Conservation (phyloP, 805 yeast genomes). For the Candida arabinofermentans region DNA sequence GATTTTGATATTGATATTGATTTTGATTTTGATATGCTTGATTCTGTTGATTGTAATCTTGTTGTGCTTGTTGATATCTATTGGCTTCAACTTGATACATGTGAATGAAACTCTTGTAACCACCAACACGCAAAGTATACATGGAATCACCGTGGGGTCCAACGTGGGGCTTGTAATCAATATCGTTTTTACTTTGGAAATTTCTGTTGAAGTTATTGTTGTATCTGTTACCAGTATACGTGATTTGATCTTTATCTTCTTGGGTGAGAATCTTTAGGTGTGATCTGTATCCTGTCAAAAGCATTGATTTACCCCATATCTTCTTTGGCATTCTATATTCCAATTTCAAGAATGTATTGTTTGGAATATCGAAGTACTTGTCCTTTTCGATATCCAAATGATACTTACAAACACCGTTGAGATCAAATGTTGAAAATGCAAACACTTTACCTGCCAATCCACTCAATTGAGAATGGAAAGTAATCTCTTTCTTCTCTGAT, state of each 20-base stretch:
- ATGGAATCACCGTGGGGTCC: conserved; percentile 47
- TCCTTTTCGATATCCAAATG: conserved; percentile 37
- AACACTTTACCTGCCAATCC: conserved; percentile 58
- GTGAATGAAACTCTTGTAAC: conserved; percentile 42
- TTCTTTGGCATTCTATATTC: conserved; percentile 60
- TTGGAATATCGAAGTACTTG: conserved; percentile 40
- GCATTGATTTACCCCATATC: conserved; percentile 70
- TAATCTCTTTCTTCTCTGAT: conserved; percentile 23
- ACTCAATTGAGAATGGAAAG: conserved; percentile 46
- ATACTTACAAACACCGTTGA: conserved; percentile 34
- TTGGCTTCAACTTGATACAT: conserved; percentile 28
- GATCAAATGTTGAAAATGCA: conserved; percentile 33
- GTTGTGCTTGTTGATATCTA: conserved; percentile 20
- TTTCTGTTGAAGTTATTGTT: conserved; percentile 29
- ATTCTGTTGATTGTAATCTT: conserved; percentile 9
- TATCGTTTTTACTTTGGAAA: conserved; percentile 20
- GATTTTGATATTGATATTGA: conserved; percentile 10
- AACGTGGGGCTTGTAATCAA: conserved; percentile 38
- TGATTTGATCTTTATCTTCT: conserved; percentile 63
- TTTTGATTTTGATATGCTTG: conserved; percentile 11
- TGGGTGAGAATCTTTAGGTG: conserved; percentile 57
- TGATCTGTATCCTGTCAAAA: conserved; percentile 73
- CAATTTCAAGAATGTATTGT: conserved; percentile 36
- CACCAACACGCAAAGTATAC: conserved; percentile 47
- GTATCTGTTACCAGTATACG: conserved; percentile 39